Evolutionary conservation across 1,284 basidiomycete genomes (phyloP), one percentile per base, ranked within the genome.

Genomic region (Mrakiaceae sp.): DNA sequence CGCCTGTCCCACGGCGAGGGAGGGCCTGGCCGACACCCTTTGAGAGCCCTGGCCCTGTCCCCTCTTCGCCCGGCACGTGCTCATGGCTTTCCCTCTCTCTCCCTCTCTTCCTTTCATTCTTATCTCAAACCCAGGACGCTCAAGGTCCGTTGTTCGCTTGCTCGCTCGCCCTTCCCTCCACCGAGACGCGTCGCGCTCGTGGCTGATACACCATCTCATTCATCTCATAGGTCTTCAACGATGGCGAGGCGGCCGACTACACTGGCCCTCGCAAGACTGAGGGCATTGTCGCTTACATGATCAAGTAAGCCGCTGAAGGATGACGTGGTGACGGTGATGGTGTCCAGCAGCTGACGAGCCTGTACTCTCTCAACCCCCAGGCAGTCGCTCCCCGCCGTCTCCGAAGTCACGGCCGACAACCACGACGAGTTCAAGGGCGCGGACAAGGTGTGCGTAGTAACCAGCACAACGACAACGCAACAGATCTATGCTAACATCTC

Each of bases 261-360:
- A 78, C 74, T 68, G 96, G 96, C 58, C 87, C 92, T 55, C 83
- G 96, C 66, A 91, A 97, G 78, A 87, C 92, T 14, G 96, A 98
- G 70, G 95, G 96, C 46, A 98, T 99, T 73, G 81, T 98, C 75
- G 87, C 85, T 75, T 98, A 98, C 82, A 98, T 99, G 96, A 77
- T 84, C 81, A 98, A 98, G 93, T 93, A 70, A 71, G 87, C 80
- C 27, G 1, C 1, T 12, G 9, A 10, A 27, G 27, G 27, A 27
- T 2, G 27, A 27, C 27, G 27, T 27, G 27, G 27, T 27, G 27
- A 27, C 27, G 27, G 27, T 27, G 27, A 27, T 27, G 27, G 27
- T 27, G 27, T 27, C 2, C 27, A 27, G 27, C 27, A 27, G 68
- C 67, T 66, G 68, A 61, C 69, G 44, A 60, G 59, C 55, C 56